These are phyloP conservation scores for Corchorus capsularis DNA, from an alignment of 345 rosid genomes.

Conservation along the genomic window DNA sequence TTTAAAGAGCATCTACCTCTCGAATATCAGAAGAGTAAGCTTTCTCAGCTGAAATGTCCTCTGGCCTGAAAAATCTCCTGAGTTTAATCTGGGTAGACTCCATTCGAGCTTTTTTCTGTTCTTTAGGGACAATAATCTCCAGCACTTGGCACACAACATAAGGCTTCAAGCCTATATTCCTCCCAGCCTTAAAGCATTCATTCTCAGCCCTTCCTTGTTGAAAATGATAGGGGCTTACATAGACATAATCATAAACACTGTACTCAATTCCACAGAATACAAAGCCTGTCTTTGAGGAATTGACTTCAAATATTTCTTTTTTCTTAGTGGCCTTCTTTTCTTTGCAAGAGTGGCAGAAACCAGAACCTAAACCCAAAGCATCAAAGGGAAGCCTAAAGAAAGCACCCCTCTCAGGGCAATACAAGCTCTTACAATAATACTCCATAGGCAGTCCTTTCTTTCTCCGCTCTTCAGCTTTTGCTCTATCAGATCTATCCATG, in stretches of 20 bases:
- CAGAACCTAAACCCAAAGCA: slow-evolving; percentile 48
- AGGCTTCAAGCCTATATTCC: slow-evolving; percentile 63
- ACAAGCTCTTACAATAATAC: slow-evolving; percentile 61
- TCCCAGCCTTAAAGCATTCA: slow-evolving; percentile 54
- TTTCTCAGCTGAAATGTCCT: slow-evolving; percentile 66
- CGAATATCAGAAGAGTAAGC: slow-evolving; percentile 63
- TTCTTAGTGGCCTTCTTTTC: slow-evolving; percentile 35
- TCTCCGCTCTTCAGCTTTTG: slow-evolving; percentile 57
- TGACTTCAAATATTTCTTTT: slow-evolving; percentile 38
- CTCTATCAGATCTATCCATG: slow-evolving; percentile 48
- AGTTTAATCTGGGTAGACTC: slow-evolving; percentile 46
- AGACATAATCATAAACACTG: slow-evolving; percentile 52
- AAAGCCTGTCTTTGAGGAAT: slow-evolving; percentile 35
- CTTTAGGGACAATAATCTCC: slow-evolving; percentile 43
- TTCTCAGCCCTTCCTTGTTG: slow-evolving; percentile 23
- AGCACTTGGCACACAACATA: slow-evolving; percentile 66
- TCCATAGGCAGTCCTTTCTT: slow-evolving; percentile 46
- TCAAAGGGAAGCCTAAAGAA: slow-evolving; percentile 54
- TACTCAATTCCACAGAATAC: slow-evolving; percentile 42
- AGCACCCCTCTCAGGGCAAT: slow-evolving; percentile 67
- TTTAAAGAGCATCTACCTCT: slow-evolving; percentile 42
- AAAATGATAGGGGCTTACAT: slow-evolving; percentile 46
- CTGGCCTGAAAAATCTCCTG: slow-evolving; percentile 67
- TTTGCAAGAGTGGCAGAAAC: slow-evolving; percentile 54
- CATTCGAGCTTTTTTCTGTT: slow-evolving; percentile 26